Conservation (phyloP, 257 asterid genomes). For the Ajuga chamaepitys region DNA sequence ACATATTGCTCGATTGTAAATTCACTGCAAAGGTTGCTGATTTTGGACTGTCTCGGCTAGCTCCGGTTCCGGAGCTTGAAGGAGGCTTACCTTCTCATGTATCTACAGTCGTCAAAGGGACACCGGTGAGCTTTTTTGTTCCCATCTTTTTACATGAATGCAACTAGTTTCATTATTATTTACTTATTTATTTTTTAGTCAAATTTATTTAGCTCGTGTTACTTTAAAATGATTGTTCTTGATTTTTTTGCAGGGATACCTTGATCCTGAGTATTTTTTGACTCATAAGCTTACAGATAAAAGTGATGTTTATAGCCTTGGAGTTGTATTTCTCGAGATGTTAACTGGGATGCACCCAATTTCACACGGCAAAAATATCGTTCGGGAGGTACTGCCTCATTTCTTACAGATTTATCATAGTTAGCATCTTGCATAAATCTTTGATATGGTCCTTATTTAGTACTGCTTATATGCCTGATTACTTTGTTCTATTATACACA, state of each 20-base stretch:
- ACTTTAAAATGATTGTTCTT: neutral
- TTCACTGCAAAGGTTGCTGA: constrained; percentile 86
- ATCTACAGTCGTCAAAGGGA: constrained; percentile 94
- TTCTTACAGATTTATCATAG: neutral
- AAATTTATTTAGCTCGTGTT: neutral
- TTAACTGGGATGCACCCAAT: constrained; percentile 94
- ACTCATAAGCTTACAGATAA: constrained; percentile 92
- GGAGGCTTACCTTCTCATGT: constrained; percentile 72
- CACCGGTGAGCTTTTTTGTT: constrained; percentile 60
- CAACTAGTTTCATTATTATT: too few relatives aligned
- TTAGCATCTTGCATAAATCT: too few relatives aligned
- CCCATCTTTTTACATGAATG: neutral
- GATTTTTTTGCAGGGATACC: constrained; percentile 67
- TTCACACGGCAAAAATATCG: constrained; percentile 94
- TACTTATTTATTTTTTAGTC: too few relatives aligned
- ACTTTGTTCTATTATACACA: too few relatives aligned
- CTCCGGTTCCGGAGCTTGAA: constrained; percentile 78
- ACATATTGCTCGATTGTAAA: constrained; percentile 72
- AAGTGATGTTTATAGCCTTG: constrained; percentile 95
- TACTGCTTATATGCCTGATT: too few relatives aligned
- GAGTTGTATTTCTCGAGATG: constrained; percentile 88
- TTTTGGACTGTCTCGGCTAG: constrained; percentile 90
- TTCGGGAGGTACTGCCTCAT: constrained; percentile 66
- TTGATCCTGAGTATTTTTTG: constrained; percentile 93
- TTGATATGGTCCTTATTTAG: too few relatives aligned